A percentile compares a stretch with the other conserved stretches of the same genome.
These are phyloP conservation scores for Lachnellula hyalina DNA, from an alignment of 2,329 filamentous ascomycete species.

Conservation along the genomic window DNA sequence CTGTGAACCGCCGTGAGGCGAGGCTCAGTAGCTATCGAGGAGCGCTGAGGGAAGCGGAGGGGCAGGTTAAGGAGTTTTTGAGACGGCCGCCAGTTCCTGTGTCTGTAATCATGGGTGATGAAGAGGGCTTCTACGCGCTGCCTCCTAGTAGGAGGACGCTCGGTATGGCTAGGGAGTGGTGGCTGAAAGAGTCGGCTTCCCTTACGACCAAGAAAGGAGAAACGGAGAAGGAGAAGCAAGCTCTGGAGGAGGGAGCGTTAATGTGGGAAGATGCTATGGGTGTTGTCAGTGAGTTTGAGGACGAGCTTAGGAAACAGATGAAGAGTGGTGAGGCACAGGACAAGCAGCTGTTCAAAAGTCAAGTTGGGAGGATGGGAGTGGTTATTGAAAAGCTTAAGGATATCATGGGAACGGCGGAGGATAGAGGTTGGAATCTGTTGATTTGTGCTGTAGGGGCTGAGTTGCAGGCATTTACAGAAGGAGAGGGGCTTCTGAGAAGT, in stretches of 20 bases:
- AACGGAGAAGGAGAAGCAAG: slow-evolving; percentile 56
- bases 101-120: slow-evolving; percentile 23
- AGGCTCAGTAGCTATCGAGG: slow-evolving; percentile 67
- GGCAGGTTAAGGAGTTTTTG: slow-evolving; percentile 55
- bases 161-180: slow-evolving; percentile 67
- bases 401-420: slow-evolving; percentile 50
- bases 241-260: slow-evolving; percentile 60
- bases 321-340: slow-evolving; percentile 34
- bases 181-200: slow-evolving; percentile 55
- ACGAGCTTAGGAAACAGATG: slow-evolving; percentile 53
- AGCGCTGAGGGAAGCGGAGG: slow-evolving; percentile 61
- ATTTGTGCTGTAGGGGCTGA: slow-evolving; percentile 73
- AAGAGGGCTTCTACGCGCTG: slow-evolving; percentile 49
- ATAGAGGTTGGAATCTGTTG: slow-evolving; percentile 66
- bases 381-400: slow-evolving; percentile 52
- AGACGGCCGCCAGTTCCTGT: slow-evolving; percentile 43
- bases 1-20: slow-evolving; percentile 61
- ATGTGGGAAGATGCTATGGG: slow-evolving; percentile 61
- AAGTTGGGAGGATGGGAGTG: slow-evolving; percentile 51
- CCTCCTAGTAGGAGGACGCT: slow-evolving; percentile 61
- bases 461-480: slow-evolving; percentile 59
- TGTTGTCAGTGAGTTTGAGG: slow-evolving; percentile 60
- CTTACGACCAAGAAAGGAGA: slow-evolving; percentile 47
- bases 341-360: slow-evolving; percentile 37
- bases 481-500: slow-evolving; percentile 48